Evolutionary conservation across 176 grass and related monocot species (phyloP).

Genomic region (barley (Hordeum vulgare)): DNA sequence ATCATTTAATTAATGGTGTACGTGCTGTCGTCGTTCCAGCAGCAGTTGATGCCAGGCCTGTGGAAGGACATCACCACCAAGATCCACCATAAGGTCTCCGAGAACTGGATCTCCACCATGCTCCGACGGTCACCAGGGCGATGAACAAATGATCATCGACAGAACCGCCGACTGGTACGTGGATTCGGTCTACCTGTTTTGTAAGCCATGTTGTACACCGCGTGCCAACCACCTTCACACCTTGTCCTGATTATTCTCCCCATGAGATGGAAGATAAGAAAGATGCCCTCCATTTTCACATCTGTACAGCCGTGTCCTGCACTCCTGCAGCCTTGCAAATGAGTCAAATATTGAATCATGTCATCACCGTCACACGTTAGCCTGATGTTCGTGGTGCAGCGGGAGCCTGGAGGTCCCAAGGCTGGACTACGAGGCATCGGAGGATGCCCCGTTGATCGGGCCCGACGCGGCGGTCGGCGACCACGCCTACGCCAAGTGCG

Average conservation of each 20-base stretch:
- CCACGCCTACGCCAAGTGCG: not conserved
- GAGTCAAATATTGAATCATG: too few relatives aligned
- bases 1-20: too few relatives aligned
- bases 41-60: too few relatives aligned
- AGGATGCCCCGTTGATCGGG: not conserved
- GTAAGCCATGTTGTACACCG: not conserved
- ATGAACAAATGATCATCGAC: not conserved
- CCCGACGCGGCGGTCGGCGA: not conserved
- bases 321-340: too few relatives aligned
- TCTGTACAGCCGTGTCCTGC: too few relatives aligned
- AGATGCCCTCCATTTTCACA: too few relatives aligned
- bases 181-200: not conserved
- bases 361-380: not conserved
- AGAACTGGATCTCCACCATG: too few relatives aligned
- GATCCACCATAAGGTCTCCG: too few relatives aligned
- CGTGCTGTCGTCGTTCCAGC: too few relatives aligned
- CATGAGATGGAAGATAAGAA: slow-evolving; percentile 20
- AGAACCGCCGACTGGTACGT: not conserved
- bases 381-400: not conserved
- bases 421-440: not conserved
- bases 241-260: slow-evolving; percentile 19
- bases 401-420: not conserved
- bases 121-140: too few relatives aligned
- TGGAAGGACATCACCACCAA: too few relatives aligned
- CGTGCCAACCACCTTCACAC: not conserved